Evolutionary conservation across 106 monocot genomes (phyloP).

Genomic region (Platanthera guangdongensis): DNA sequence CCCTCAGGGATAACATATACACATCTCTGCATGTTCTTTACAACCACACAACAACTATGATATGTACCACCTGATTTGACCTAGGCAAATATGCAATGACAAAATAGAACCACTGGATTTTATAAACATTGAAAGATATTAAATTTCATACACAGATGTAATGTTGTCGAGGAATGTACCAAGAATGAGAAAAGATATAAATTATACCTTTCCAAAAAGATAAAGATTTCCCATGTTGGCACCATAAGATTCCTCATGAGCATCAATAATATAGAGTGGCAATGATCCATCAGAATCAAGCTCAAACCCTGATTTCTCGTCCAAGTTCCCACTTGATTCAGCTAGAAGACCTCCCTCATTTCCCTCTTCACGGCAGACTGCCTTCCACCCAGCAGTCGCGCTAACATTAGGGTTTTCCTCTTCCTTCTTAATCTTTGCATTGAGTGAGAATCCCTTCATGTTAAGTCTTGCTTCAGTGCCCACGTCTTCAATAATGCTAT

Average conservation of each 20-base stretch:
- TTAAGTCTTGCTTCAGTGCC: background rate
- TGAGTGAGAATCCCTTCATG: conserved; percentile 29
- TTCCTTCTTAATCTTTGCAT: conserved; percentile 53
- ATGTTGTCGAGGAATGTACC: background rate
- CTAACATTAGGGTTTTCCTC: conserved; percentile 24
- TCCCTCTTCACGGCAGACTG: conserved; percentile 27
- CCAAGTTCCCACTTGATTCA: conserved; percentile 15
- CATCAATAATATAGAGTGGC: conserved; percentile 86
- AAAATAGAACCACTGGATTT: background rate
- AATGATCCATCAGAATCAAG: conserved; percentile 60
- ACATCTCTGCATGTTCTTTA: conserved; percentile 94
- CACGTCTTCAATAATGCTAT: conserved; percentile 16
- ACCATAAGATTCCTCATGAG: conserved; percentile 77
- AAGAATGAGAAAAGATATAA: background rate
- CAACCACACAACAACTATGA: conserved; percentile 86
- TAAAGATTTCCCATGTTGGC: conserved; percentile 62
- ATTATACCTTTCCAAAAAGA: conserved; percentile 79
- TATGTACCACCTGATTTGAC: conserved; percentile 63
- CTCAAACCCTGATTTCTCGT: conserved; percentile 51
- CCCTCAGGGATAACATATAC: conserved; percentile 75
- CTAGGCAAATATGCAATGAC: conserved; percentile 24
- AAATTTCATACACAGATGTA: background rate
- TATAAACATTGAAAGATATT: background rate
- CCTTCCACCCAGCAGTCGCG: conserved; percentile 58
- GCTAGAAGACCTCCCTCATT: conserved; percentile 8